A percentile compares a stretch with the other conserved stretches of the same genome.
phyloP scores from a whole-genome alignment of 192 early-diverging fungal genomes.

The Chytriomyces confervae region DNA sequence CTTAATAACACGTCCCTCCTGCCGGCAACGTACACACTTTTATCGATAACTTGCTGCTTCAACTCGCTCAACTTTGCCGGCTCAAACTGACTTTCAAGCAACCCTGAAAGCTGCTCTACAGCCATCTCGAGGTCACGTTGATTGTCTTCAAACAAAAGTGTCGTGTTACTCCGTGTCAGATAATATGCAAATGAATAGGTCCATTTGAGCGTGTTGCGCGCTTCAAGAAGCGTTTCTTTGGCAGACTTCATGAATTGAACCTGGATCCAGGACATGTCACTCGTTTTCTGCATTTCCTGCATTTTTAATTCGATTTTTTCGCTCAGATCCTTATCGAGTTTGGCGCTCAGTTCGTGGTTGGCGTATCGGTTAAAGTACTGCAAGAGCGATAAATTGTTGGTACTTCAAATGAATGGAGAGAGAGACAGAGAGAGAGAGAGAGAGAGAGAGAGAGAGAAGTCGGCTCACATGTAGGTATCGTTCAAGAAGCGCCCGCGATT shows the following conservation, averaged over 20 bases:
- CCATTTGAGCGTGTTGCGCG: slow-evolving; percentile 95
- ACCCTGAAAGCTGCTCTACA: slow-evolving; percentile 89
- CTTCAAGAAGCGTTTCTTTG: slow-evolving; percentile 84
- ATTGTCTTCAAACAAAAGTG: slow-evolving; percentile 95
- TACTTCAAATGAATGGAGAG: background rate
- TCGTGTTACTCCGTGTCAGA: slow-evolving; percentile 82
- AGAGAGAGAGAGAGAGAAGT: slow-evolving; percentile 1
- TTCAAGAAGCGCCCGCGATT: slow-evolving; percentile 85
- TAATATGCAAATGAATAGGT: slow-evolving; percentile 98
- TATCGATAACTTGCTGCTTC: slow-evolving; percentile 88
- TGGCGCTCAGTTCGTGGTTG: slow-evolving; percentile 96
- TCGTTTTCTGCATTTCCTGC: slow-evolving; percentile 92
- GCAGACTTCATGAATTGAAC: slow-evolving; percentile 96
- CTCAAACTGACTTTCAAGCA: slow-evolving; percentile 84
- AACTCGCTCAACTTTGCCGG: slow-evolving; percentile 76
- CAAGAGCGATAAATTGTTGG: background rate
- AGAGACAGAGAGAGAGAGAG: slow-evolving; percentile 15
- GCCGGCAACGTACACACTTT: slow-evolving; percentile 88
- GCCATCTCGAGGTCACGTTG: slow-evolving; percentile 98
- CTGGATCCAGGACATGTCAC: slow-evolving; percentile 95
- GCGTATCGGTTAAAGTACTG: slow-evolving; percentile 97
- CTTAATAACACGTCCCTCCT: slow-evolving; percentile 87
- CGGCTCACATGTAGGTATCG: slow-evolving; percentile 89
- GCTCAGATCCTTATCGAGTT: slow-evolving; percentile 79
- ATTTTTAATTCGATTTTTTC: slow-evolving; percentile 92